Conservation (phyloP, 1,139 yeast species). For the Pichia sp. region DNA sequence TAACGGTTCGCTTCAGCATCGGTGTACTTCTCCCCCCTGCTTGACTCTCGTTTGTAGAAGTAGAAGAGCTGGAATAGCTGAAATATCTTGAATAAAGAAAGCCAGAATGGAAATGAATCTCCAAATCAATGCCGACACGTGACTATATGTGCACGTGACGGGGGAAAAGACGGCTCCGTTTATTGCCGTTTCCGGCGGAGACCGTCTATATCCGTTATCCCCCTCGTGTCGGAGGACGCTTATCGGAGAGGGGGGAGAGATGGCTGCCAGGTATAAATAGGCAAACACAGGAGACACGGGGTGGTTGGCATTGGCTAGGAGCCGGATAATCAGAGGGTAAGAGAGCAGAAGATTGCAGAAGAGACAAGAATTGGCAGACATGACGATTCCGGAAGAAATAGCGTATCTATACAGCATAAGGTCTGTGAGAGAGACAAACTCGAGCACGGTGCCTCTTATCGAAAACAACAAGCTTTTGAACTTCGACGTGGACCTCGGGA, state of each 20-base stretch:
- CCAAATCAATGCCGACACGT: too few species aligned
- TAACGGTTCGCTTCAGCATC: not conserved
- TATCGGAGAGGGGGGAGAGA: not conserved
- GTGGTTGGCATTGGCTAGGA: not conserved
- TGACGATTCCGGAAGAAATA: conserved; percentile 17
- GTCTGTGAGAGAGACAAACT: conserved; percentile 50
- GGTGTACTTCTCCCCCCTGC: not conserved
- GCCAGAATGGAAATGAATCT: too few species aligned
- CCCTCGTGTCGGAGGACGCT: not conserved
- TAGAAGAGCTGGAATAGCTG: too few species aligned
- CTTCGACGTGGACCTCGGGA: conserved; percentile 41
- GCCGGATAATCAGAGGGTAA: not conserved
- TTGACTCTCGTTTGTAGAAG: not conserved
- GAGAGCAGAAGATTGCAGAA: not conserved
- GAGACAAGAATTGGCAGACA: not conserved
- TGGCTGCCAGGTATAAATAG: not conserved
- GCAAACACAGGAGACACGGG: not conserved
- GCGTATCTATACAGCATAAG: conserved; percentile 41
- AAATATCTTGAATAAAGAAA: too few species aligned
- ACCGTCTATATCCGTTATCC: not conserved
- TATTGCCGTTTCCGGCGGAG: not conserved
- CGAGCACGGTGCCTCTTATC: conserved; percentile 39
- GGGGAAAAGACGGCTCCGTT: too few species aligned
- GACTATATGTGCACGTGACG: too few species aligned
- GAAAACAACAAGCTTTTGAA: conserved; percentile 36